phyloP scores from a whole-genome alignment of 2,329 filamentous ascomycete species.

The Helotiales sp. region DNA sequence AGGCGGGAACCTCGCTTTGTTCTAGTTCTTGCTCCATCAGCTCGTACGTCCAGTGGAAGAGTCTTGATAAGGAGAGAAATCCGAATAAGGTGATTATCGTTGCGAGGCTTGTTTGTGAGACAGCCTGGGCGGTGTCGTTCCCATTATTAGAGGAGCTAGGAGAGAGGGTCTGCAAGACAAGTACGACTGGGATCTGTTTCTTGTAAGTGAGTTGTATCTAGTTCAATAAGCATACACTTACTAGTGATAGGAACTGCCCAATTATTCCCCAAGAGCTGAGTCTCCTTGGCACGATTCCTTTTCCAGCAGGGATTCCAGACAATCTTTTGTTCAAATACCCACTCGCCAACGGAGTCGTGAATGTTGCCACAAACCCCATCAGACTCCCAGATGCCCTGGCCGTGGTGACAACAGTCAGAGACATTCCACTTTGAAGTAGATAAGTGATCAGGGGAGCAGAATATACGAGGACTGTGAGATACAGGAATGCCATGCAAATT shows the following conservation, averaged over 20 bases:
- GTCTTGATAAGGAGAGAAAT: slow-evolving; percentile 48
- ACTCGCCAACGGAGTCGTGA: slow-evolving; percentile 54
- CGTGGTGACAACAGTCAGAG: slow-evolving; percentile 50
- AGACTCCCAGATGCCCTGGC: slow-evolving; percentile 51
- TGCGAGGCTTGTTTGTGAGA: slow-evolving; percentile 24
- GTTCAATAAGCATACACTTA: slow-evolving; percentile 28
- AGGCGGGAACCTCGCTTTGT: slow-evolving; percentile 44
- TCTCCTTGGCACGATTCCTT: slow-evolving; percentile 21
- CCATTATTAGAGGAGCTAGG: background rate
- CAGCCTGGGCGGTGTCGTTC: slow-evolving; percentile 23
- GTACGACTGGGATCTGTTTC: slow-evolving; percentile 44
- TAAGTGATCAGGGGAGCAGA: slow-evolving; percentile 59
- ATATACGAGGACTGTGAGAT: slow-evolving; percentile 55
- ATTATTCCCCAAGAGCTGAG: slow-evolving; percentile 47
- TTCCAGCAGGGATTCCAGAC: slow-evolving; percentile 4
- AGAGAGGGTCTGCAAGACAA: slow-evolving; percentile 41
- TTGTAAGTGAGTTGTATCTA: background rate
- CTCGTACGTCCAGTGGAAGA: slow-evolving; percentile 49
- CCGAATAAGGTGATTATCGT: slow-evolving; percentile 41
- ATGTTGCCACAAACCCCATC: slow-evolving; percentile 55
- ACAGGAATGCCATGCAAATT: slow-evolving; percentile 54
- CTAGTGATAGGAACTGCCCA: slow-evolving; percentile 46
- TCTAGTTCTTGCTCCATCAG: slow-evolving; percentile 50
- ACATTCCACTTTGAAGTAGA: slow-evolving; percentile 54
- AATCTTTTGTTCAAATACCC: slow-evolving; percentile 37